Conservation (phyloP, 805 yeast genomes). For the Kazachstania taianensis region DNA sequence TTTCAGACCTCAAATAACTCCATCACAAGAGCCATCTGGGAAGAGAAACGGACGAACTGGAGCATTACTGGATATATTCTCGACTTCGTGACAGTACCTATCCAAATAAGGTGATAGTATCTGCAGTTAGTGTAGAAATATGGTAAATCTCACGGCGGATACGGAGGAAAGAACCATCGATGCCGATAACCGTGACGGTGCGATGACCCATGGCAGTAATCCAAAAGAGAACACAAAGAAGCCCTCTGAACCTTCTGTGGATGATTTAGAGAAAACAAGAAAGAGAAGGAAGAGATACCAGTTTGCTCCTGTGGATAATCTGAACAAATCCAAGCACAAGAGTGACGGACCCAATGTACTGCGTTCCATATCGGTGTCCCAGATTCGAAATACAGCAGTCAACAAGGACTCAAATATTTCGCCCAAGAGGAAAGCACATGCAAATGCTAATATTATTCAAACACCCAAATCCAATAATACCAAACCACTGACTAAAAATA, state of each 20-base stretch:
- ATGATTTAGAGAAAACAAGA: background rate
- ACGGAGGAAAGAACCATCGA: background rate
- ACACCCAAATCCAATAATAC: conserved; percentile 1
- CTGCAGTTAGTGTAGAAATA: too few relatives aligned
- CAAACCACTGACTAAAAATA: background rate
- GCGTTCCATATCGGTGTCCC: conserved; percentile 24
- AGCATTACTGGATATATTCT: too few relatives aligned
- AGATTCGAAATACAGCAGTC: conserved; percentile 18
- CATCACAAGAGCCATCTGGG: too few relatives aligned
- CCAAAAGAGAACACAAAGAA: background rate
- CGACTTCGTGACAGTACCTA: too few relatives aligned
- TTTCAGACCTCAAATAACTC: too few relatives aligned
- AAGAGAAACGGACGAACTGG: too few relatives aligned
- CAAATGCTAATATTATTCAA: too few relatives aligned
- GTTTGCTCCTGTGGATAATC: conserved; percentile 24
- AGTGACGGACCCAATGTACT: conserved; percentile 12
- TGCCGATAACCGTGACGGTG: background rate
- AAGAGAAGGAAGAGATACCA: conserved; percentile 17
- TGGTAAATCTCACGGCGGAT: background rate
- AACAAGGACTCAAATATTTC: background rate
- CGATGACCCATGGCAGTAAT: too few relatives aligned
- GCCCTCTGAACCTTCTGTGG: background rate
- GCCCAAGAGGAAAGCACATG: too few relatives aligned
- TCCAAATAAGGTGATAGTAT: too few relatives aligned
- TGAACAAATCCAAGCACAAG: conserved; percentile 4